Conservation (phyloP, 129 eudicot species). For the Flaveria ramosissima region DNA sequence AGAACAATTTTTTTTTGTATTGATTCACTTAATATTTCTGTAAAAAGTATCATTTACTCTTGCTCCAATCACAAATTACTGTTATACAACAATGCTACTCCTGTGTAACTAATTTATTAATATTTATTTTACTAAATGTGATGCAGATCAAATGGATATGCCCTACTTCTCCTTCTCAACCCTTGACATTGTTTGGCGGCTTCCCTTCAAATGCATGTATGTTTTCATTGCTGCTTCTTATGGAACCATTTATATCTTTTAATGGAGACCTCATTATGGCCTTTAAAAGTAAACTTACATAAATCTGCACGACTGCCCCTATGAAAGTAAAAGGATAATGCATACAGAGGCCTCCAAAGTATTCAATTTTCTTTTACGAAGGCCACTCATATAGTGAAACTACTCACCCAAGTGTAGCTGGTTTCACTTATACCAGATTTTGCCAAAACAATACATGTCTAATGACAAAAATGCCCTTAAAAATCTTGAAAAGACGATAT, state of each 20-base stretch:
- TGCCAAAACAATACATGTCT: background rate
- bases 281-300: conserved; percentile 16
- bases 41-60: conserved; percentile 15
- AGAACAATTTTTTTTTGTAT: conserved; percentile 23
- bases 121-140: conserved; percentile 25
- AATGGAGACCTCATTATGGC: background rate
- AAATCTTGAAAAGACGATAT: background rate
- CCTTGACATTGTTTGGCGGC: conserved; percentile 84
- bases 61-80: background rate
- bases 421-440: background rate
- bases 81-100: background rate
- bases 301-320: background rate
- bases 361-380: background rate
- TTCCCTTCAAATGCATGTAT: conserved; percentile 93
- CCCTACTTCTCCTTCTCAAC: conserved; percentile 92
- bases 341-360: background rate
- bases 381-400: background rate
- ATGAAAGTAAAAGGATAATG: background rate
- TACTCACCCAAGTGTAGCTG: background rate
- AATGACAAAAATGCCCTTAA: background rate
- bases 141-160: conserved; percentile 97
- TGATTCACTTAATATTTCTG: conserved; percentile 1
- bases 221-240: conserved; percentile 30
- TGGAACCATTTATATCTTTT: background rate
- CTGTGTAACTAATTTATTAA: conserved; percentile 3